Evolutionary conservation across 202 grass and related monocot species (phyloP), one percentile per base, ranked within the genome.

Genomic region (Cymbopogon flexuosus): DNA sequence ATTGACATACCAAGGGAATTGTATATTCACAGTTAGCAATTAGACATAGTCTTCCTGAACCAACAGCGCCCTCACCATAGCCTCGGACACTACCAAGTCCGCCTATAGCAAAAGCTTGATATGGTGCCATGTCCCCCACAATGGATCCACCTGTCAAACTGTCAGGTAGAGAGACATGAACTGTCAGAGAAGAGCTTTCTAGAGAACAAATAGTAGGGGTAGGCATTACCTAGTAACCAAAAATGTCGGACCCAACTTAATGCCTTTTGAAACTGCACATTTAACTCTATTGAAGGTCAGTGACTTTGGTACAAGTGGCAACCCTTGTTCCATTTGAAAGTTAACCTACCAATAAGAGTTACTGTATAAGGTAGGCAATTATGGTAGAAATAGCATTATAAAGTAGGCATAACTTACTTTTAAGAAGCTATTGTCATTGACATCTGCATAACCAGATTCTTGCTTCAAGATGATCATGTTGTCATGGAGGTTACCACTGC

Each of bases 391-490:
- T 79, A 56, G 40, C 59, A 68, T 62, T 34, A 84, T 62, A 70
- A 72, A 78, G 18, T 33, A 72, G 47, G 66, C 46, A 36, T n/a
- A 62, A 85, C 87, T 90, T 90, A 99, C 96, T 88, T 81, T 99
- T 76, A 90, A 88, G 68, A 95, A 99, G 22, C 86, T 91, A 77
- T 91, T 76, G 46, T 94, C 96, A 68, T 88, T 88, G 34, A 79
- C 88, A 90, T 78, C 64, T 62, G 92, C 84, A 59, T 93, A 99
- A 72, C 91, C 76, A 65, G 92, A 93, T 71, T 99, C 92, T 91
- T 99, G 96, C 73, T 95, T 99, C 90, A 99, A 87, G 35, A 99
- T 84, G 67, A 99, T 88, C 92, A 99, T 99, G 70, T 99, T 99
- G 72, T 99, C 96, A 88, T 88, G 88, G 31, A 86, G 87, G 42